Evolutionary conservation across 108 stramenopile species (phyloP), one percentile per base, ranked within the genome.

Genomic region (Mediolabrus comicus): DNA sequence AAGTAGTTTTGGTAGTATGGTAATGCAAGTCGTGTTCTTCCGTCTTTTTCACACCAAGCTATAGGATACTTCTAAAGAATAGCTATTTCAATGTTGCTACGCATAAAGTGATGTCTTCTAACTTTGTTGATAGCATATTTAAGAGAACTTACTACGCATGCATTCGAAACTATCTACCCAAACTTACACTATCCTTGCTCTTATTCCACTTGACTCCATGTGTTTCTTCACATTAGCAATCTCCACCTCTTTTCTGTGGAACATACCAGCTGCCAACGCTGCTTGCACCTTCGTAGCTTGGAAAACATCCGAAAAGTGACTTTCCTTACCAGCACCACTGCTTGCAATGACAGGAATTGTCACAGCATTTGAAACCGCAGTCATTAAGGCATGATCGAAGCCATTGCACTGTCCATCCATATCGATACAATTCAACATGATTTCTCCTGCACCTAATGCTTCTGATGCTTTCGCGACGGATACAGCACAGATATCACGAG

Each of bases 341-440:
- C 96, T 97, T 9, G 98, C 98, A 74, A 99, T 97, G 5, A 99
- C 98, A 1, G 98, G 98, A 36, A 99, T 97, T 7, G 82, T 69
- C 12, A 99, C 97, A 9, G 96, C 95, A 3, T 49, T 69, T 30
- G 89, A 83, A n/a, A 99, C 95, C 4, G 97, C 96, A 26, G 77
- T 75, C 83, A 98, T 87, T 53, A 99, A 85, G 11, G 84, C 85
- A 25, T 93, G 65, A 69, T 99, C 98, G 67, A 86, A 99, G 11
- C 98, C 98, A 60, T 94, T 87, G 57, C 95, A 83, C 81, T 98
- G 97, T 34, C 98, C 98, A 82, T 99, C 98, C 89, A 92, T 96
- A 72, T 99, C 98, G 53, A 99, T 97, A 63, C 97, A 98, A 74
- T 99, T 99, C 41, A 99, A 74, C 89, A 99, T 96, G 29, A 99